phyloP scores from a whole-genome alignment of 176 grass and related monocot species.

The Carex kokanica region DNA sequence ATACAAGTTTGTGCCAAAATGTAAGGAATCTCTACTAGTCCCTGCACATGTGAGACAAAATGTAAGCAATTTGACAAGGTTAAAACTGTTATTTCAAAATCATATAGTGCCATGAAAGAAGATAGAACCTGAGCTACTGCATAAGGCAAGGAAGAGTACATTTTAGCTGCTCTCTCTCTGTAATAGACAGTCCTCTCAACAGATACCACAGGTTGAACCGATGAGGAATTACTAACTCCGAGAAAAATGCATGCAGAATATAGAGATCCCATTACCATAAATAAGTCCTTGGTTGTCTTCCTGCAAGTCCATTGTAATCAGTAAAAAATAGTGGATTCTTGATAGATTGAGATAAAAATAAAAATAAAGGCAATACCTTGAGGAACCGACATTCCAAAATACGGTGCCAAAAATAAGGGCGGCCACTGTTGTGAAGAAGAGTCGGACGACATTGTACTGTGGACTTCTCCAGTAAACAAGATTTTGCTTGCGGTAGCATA shows the following conservation, averaged over 20 bases:
- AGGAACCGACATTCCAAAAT: conserved; percentile 61
- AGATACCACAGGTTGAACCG: conserved; percentile 65
- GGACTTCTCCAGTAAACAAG: conserved; percentile 81
- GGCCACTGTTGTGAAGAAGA: conserved; percentile 52
- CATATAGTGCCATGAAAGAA: not conserved
- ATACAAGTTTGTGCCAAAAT: conserved; percentile 54
- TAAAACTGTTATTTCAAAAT: not conserved
- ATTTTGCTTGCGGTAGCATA: conserved; percentile 54
- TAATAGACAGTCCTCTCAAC: conserved; percentile 70
- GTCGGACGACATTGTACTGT: conserved; percentile 55
- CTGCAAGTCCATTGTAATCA: conserved; percentile 34
- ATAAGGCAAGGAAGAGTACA: conserved; percentile 75
- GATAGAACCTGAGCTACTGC: conserved; percentile 64
- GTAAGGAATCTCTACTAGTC: conserved; percentile 71
- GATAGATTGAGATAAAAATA: not conserved
- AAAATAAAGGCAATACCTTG: not conserved
- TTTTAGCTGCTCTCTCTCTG: conserved; percentile 54
- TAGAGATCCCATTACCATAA: conserved; percentile 59
- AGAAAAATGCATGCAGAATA: conserved; percentile 67
- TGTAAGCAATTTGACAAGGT: not conserved
- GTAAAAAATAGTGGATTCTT: not conserved
- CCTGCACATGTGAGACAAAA: conserved; percentile 42
- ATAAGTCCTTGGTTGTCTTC: conserved; percentile 50
- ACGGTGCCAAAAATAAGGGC: conserved; percentile 58
- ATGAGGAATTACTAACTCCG: conserved; percentile 60